Base-by-base conservation (phyloP, 106 monocot species). In the Amphibolis antarctica region DNA sequence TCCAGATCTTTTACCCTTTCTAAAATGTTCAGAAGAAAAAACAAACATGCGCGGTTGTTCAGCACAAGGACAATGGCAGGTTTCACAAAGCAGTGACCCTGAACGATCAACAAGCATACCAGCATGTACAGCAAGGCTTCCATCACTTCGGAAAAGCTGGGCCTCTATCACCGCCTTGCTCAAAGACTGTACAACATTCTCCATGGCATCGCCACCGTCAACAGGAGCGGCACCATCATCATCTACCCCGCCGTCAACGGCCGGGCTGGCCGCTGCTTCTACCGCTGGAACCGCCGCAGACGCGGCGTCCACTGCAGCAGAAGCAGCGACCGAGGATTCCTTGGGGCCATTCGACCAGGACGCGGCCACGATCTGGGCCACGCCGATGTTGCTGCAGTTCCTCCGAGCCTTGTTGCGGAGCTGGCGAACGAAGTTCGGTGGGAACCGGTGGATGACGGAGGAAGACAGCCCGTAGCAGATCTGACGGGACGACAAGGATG, bases 331-430 rank as follows among this genome's bases (percentile, higher is more conserved):
- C 12, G 60, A 30, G 49, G 63, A 53, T 58, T 58, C 27, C 25
- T 54, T 58, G 21, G 57, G 52, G 22, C 28, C 43, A 71, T 90
- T 69, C 17, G 90, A 68, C 96, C 96, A 96, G 26, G 90, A 84
- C 29, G 96, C 89, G 27, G 96, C 90, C 3, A 82, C 96, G 66
- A 96, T 73, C 74, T 96, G 96, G 3, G 96, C 96, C 23, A 96
- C 86, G 26, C 96, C 96, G 70, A 96, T 96, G 80, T 96, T 96
- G 82, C 89, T 80, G 74, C 96, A 96, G 82, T 96, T 96, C 53
- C 96, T 79, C 22, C 96, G 83, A 29, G 96, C 96, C 74, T 98
- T 98, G 62, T 73, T 90, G 78, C 90, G 86, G 48, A 98, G 96
- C 80, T 98, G 96, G 51, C 96, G 81, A 21, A 91, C 96, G 71